These are phyloP conservation scores for Pythium graminicola DNA, from an alignment of 352 stramenopile species.

Conservation along the genomic window DNA sequence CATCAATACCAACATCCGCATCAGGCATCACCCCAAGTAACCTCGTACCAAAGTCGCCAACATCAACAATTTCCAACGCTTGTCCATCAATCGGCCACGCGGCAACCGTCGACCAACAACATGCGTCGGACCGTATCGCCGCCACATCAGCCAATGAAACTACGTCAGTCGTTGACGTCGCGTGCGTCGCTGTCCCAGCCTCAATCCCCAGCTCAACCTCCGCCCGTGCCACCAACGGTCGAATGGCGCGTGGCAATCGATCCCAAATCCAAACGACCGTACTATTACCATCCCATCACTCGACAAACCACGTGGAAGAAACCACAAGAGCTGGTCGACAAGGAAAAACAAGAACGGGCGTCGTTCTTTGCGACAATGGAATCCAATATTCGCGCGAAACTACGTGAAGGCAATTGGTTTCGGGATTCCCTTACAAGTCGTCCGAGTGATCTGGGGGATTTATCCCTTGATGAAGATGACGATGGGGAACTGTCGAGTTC, in stretches of 20 bases:
- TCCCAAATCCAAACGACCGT: constrained; percentile 86
- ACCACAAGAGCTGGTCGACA: constrained; percentile 64
- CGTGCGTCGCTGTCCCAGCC: not conserved
- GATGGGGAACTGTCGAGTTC: constrained; percentile 16
- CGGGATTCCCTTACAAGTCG: constrained; percentile 26
- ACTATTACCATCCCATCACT: constrained; percentile 96
- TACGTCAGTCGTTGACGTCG: not conserved
- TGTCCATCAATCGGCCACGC: constrained; percentile 5
- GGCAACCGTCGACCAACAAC: not conserved
- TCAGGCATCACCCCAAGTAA: constrained; percentile 11
- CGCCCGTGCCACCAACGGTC: constrained; percentile 13
- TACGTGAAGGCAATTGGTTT: constrained; percentile 57
- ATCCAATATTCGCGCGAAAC: constrained; percentile 91
- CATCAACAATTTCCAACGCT: constrained; percentile 8
- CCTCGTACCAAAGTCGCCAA: not conserved
- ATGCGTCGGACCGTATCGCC: too few species aligned
- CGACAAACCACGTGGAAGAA: constrained; percentile 98
- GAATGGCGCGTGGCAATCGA: constrained; percentile 76
- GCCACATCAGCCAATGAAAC: constrained; percentile 2
- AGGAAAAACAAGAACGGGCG: constrained; percentile 70
- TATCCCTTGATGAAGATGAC: constrained; percentile 18
- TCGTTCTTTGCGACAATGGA: constrained; percentile 97
- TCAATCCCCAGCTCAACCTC: not conserved
- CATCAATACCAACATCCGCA: constrained; percentile 10
- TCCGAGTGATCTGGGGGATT: constrained; percentile 32